Conservation (phyloP, 2,329 filamentous ascomycete species). For the Celoporthe dispersa region DNA sequence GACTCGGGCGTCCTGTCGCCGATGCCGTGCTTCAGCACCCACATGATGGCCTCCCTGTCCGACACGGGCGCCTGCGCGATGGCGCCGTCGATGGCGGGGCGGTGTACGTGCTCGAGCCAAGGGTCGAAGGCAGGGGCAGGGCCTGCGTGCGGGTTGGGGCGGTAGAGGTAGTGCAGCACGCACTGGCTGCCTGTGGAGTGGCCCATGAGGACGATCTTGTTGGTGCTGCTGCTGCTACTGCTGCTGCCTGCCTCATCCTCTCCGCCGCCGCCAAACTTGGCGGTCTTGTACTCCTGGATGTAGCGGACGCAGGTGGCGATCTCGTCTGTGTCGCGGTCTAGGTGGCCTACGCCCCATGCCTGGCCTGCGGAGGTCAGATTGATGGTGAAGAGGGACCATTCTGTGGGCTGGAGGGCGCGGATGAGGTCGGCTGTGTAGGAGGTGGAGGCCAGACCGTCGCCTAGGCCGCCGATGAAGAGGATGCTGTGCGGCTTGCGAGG, state of each 20-base stretch:
- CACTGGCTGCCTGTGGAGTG: conserved; percentile 72
- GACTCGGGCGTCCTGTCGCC: conserved; percentile 36
- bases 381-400: conserved; percentile 43
- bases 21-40: conserved; percentile 41
- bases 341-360: conserved; percentile 43
- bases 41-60: conserved; percentile 58
- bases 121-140: conserved; percentile 32
- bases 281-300: conserved; percentile 40
- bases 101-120: conserved; percentile 38
- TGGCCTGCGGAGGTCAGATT: conserved; percentile 46
- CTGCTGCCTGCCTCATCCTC: conserved; percentile 31
- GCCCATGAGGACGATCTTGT: conserved; percentile 66
- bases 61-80: conserved; percentile 68
- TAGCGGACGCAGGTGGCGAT: conserved; percentile 39
- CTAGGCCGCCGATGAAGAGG: conserved; percentile 57
- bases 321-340: conserved; percentile 43
- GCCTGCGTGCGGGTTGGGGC: conserved; percentile 43
- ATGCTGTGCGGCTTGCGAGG: conserved; percentile 48
- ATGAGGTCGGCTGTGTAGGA: conserved; percentile 52
- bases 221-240: conserved; percentile 30
- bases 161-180: conserved; percentile 63
- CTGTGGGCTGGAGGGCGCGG: conserved; percentile 40
- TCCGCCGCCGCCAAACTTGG: conserved; percentile 35
- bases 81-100: conserved; percentile 58
- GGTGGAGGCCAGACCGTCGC: conserved; percentile 55